Base-by-base conservation (phyloP, 2,329 filamentous ascomycete genomes). In the Penicillium griseofulvum region DNA sequence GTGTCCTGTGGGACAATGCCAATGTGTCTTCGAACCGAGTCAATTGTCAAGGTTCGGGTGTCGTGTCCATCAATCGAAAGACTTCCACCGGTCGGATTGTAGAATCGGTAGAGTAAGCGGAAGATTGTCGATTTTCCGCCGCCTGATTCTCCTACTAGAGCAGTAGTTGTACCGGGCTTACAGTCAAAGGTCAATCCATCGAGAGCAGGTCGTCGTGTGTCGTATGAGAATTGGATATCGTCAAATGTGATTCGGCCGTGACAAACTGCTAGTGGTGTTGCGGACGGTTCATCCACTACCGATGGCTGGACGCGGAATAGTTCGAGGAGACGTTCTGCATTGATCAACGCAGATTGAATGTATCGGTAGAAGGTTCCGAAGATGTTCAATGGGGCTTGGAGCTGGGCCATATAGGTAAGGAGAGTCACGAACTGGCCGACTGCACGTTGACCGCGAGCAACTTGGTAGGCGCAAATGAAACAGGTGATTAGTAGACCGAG, bases 1-100 rank as follows among this genome's bases (percentile, higher is more conserved):
- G 90, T 93, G 64, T 95, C 90, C 70, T 96, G 91, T 1, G 91
- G 90, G 6, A 95, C 91, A 31, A 95, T 90, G 22, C 90, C 90
- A 65, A 95, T 93, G 70, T 89, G 87, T 55, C 83, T 81, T 61
- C 91, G 83, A 49, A 95, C 81, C 12, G 89, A 92, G 72, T 94
- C 87, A 64, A 95, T 93, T 4, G 89, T 91, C 55, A 94, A 76
- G 63, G 90, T 85, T 70, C 87, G 84, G 45, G 94, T 86, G 68
- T 95, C 84, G 49, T 85, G 81, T 14, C 87, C 89, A 65, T 95
- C 91, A 49, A 96, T 78, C 68, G 87, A 83, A 53, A 95, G 7
- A 6, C 8, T 92, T 67, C 41, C 28, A 14, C 53, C 46, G 12
- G 3, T 33, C 9, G 36, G 17, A 24, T 59, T 49, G 38, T 52